phyloP scores from a whole-genome alignment of 2,329 filamentous ascomycete genomes.

The Calonectria henricotiae region DNA sequence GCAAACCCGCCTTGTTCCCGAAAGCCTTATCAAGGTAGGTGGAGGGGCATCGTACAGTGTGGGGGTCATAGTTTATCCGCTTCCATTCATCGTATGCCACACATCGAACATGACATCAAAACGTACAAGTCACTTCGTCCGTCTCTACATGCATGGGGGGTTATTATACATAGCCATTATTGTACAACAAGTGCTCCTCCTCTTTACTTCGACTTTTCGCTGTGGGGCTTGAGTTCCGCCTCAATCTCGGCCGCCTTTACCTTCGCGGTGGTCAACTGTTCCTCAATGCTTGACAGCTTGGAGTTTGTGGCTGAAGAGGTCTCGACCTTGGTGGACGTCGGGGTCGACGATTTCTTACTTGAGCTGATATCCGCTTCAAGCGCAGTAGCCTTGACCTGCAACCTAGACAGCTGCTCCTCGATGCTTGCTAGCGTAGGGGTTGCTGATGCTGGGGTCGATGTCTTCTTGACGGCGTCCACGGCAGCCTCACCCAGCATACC shows the following conservation, averaged over 20 bases:
- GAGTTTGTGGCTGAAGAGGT: conserved; percentile 22
- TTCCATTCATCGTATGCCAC: conserved; percentile 9
- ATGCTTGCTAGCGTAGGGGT: conserved; percentile 20
- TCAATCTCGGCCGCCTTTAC: conserved; percentile 46
- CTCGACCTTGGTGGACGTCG: background rate
- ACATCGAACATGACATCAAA: conserved; percentile 3
- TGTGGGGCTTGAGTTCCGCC: conserved; percentile 44
- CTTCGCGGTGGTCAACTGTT: conserved; percentile 44
- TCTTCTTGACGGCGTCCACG: conserved; percentile 38
- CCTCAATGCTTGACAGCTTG: conserved; percentile 45
- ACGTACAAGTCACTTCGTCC: conserved; percentile 32
- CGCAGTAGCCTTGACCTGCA: conserved; percentile 28
- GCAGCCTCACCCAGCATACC: conserved; percentile 54
- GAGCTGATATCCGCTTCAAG: conserved; percentile 35
- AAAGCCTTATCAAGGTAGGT: conserved; percentile 7
- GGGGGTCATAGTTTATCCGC: conserved; percentile 32
- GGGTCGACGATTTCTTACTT: background rate
- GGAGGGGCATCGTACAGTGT: background rate
- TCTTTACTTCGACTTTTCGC: conserved; percentile 45
- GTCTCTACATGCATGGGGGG: conserved; percentile 36
- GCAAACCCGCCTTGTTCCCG: conserved; percentile 19
- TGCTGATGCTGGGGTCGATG: conserved; percentile 14
- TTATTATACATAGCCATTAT: conserved; percentile 49
- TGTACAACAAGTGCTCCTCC: conserved; percentile 40
- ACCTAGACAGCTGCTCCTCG: conserved; percentile 33